Percentiles rank a stretch among this genome's conserved stretches.
Conservation (phyloP, 257 asterid species). For the Fraxinus anomala region DNA sequence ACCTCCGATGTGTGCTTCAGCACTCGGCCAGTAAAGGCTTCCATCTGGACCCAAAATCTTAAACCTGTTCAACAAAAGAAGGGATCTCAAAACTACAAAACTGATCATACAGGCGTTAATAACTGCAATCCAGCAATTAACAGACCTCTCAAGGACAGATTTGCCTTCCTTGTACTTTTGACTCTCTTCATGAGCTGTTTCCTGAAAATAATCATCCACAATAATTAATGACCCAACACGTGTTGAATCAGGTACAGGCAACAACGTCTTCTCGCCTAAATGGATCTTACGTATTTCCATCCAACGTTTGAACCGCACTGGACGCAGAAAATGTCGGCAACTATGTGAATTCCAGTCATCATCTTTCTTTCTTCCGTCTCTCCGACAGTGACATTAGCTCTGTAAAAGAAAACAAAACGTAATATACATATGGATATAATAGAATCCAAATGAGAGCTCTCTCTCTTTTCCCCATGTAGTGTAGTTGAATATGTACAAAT, state of each 20-base stretch:
- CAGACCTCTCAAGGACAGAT: slow-evolving; percentile 90
- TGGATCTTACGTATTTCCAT: slow-evolving; percentile 67
- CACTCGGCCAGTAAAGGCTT: slow-evolving; percentile 57
- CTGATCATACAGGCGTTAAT: background rate
- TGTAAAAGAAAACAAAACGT: slow-evolving; percentile 29
- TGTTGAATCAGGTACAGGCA: background rate
- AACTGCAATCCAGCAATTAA: slow-evolving; percentile 23
- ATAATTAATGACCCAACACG: background rate
- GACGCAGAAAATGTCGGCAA: slow-evolving; percentile 74
- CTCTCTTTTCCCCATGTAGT: background rate
- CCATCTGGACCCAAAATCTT: slow-evolving; percentile 83
- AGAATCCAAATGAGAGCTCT: background rate
- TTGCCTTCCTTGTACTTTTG: slow-evolving; percentile 97
- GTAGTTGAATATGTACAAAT: background rate
- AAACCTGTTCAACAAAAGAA: slow-evolving; percentile 44
- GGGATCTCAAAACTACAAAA: slow-evolving; percentile 21
- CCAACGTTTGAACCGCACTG: slow-evolving; percentile 67
- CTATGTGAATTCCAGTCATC: slow-evolving; percentile 72
- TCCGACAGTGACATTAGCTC: slow-evolving; percentile 61
- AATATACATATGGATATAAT: background rate
- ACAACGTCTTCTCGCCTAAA: background rate
- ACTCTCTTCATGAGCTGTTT: slow-evolving; percentile 73
- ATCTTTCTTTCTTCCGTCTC: slow-evolving; percentile 69
- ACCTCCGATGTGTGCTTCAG: slow-evolving; percentile 50
- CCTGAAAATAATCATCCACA: slow-evolving; percentile 31